Conservation (phyloP, 192 early-diverging fungal species). For the Kickxella alabastrina region DNA sequence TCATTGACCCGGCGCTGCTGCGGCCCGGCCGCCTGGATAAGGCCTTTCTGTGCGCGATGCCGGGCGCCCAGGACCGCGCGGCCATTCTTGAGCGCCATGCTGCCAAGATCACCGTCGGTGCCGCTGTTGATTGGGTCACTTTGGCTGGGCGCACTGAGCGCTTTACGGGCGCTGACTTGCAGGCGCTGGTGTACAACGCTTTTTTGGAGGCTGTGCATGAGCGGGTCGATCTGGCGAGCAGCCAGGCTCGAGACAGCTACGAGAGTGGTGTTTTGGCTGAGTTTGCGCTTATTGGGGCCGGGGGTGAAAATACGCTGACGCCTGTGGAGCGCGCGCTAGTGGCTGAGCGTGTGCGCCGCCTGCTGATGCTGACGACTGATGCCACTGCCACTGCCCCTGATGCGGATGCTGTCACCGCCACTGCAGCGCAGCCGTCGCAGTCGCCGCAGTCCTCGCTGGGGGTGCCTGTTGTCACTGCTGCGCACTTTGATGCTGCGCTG, state of each 20-base stretch:
- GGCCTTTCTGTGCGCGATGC: conserved; percentile 83
- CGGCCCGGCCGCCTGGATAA: conserved; percentile 83
- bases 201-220: conserved; percentile 87
- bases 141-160: conserved; percentile 67
- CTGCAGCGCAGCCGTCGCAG: neutral
- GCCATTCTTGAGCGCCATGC: conserved; percentile 81
- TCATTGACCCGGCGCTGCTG: conserved; percentile 78
- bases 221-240: conserved; percentile 45
- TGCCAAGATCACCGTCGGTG: conserved; percentile 62
- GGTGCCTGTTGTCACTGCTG: conserved; percentile 21
- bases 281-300: conserved; percentile 4
- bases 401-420: neutral
- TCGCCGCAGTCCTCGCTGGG: too few relatives aligned
- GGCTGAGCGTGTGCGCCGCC: conserved; percentile 15
- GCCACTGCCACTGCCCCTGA: neutral
- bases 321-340: conserved; percentile 16
- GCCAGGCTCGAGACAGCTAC: neutral
- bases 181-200: conserved; percentile 89
- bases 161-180: conserved; percentile 91
- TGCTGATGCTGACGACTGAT: neutral
- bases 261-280: neutral
- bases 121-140: conserved; percentile 58
- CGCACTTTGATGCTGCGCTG: conserved; percentile 28
- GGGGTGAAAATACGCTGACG: neutral
- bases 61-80: conserved; percentile 62